Conservation (phyloP, 2,329 filamentous ascomycete species). For the Colletotrichum spaethianum region DNA sequence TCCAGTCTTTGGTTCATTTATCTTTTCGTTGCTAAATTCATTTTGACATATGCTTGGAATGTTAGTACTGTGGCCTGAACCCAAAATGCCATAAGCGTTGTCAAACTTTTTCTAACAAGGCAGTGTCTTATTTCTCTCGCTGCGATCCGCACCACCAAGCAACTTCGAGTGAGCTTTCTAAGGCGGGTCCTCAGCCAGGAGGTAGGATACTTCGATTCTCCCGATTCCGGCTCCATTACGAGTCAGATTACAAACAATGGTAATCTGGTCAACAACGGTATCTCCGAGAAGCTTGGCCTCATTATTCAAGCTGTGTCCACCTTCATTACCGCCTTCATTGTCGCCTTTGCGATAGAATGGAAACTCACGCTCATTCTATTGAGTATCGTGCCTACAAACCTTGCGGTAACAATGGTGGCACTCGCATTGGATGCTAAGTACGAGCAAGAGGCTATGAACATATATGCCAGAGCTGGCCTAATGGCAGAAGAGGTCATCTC, state of each 20-base stretch:
- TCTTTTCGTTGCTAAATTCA: constrained; percentile 69
- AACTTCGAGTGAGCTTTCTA: not conserved
- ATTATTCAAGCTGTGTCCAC: constrained; percentile 57
- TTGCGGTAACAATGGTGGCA: constrained; percentile 56
- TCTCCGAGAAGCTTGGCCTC: constrained; percentile 61
- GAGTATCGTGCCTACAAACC: constrained; percentile 58
- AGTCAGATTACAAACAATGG: constrained; percentile 64
- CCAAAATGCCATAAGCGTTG: too few relatives aligned
- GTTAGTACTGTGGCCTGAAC: constrained; percentile 47
- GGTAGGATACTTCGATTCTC: constrained; percentile 68
- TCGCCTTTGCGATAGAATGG: constrained; percentile 58
- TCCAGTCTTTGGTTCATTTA: constrained; percentile 55
- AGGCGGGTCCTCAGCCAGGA: constrained; percentile 57
- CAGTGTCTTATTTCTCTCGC: constrained; percentile 55
- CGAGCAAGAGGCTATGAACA: constrained; percentile 60
- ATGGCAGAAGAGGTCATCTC: constrained; percentile 50
- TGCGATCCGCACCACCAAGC: constrained; percentile 54
- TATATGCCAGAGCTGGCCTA: constrained; percentile 56
- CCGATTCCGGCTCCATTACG: constrained; percentile 58
- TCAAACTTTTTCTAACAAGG: not conserved
- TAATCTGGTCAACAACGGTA: constrained; percentile 60
- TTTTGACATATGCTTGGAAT: constrained; percentile 68
- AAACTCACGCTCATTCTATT: constrained; percentile 61
- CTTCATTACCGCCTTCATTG: constrained; percentile 56
- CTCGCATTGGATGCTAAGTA: constrained; percentile 57